Evolutionary conservation across 768 basidiomycete species (phyloP).

Genomic region (Multifurca ochricompacta): DNA sequence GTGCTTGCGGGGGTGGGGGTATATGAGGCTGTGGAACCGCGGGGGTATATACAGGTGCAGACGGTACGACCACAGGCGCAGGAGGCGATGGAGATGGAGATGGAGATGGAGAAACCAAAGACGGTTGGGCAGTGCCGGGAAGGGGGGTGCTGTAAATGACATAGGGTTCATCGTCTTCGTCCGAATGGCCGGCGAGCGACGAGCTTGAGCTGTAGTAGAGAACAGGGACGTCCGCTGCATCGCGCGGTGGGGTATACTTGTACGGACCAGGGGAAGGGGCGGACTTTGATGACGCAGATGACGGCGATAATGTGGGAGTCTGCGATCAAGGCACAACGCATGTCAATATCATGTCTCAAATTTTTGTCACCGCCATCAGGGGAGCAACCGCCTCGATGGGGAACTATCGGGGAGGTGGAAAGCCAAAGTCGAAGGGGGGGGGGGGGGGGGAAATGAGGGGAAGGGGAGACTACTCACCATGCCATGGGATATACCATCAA

Average conservation of each 20-base stretch:
- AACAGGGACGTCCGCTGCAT: slow-evolving; percentile 11
- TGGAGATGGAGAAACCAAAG: not conserved
- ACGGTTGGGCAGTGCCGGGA: not conserved
- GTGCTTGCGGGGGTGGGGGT: slow-evolving; percentile 14
- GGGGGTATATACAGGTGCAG: slow-evolving; percentile 11
- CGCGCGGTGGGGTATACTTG: slow-evolving; percentile 11
- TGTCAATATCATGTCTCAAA: not conserved
- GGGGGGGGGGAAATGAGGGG: not conserved
- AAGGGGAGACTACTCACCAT: slow-evolving; percentile 9
- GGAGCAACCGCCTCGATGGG: not conserved
- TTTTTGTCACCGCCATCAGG: not conserved
- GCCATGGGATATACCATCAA: slow-evolving; percentile 15
- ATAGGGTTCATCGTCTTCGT: slow-evolving; percentile 20
- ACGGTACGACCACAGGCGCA: not conserved
- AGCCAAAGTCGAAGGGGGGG: not conserved
- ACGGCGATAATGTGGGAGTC: slow-evolving; percentile 13
- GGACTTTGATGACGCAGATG: not conserved
- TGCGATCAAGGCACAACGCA: not conserved
- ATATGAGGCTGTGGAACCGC: slow-evolving; percentile 5
- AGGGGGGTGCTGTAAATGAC: slow-evolving; percentile 21
- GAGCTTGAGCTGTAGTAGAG: slow-evolving; percentile 12
- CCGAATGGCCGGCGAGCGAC: slow-evolving; percentile 3
- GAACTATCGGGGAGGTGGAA: not conserved
- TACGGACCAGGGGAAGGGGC: not conserved
- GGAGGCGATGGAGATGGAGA: slow-evolving; percentile 11